Evolutionary conservation across 345 rosid genomes (phyloP), one percentile per base, ranked within the genome.

Genomic region (Dipteronia sinensis): DNA sequence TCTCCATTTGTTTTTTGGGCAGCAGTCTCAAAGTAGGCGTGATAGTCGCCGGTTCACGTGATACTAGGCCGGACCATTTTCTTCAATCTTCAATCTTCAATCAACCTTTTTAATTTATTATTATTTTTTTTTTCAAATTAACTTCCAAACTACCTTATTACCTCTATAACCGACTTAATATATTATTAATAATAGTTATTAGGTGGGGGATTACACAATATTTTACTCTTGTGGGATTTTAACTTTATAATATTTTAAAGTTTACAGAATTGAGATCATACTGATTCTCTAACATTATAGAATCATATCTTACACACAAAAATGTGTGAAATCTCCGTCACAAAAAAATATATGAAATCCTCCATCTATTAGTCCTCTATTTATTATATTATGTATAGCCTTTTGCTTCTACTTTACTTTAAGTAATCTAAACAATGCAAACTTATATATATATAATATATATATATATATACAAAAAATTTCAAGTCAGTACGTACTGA

Each of bases 11-110:
- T 17, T 68, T 49, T 49, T 0, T 49, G 17, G 55, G 29, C 55
- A 55, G 1, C 47, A 73, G 47, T 58, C 65, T 82, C 66, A 82
- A 74, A 71, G 72, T 77, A 31, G 76, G 83, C 92, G 92, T 89
- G 88, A 89, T 89, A 79, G 77, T 81, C 91, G 92, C 87, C 87
- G 83, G 80, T 80, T 86, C 87, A 86, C 90, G 78, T 69, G 90
- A 82, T 83, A 56, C 89, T 76, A 89, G 79, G 86, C 78, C 85
- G 74, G 81, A 46, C 83, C 71, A 74, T 34, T 72, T 58, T 61
- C 49, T 58, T 40, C 72, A 11, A 31, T 17, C 62, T 49, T 7
- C 71, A 11, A 29, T 16, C 62, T 49, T 7, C 12, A 49, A 15
- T 71, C 66, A 31, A 31, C 38, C 38, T 31, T 31, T 31, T 31